Percentiles rank a stretch among this genome's conserved stretches.
These are phyloP conservation scores for Aspergillus nidulans DNA, from an alignment of 495 filamentous ascomycete species.

Conservation along the genomic window DNA sequence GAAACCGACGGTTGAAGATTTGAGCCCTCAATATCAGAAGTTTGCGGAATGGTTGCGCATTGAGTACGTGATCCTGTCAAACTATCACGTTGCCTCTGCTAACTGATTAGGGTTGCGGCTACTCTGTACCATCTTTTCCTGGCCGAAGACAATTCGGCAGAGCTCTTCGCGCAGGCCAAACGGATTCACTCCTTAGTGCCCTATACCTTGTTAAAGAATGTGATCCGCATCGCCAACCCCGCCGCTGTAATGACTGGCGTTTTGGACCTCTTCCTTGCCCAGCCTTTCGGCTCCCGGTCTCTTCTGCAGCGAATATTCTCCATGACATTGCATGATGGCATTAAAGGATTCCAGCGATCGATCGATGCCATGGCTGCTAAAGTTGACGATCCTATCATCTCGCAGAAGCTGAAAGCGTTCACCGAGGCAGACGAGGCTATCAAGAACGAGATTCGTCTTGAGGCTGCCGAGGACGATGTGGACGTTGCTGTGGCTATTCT, in stretches of 20 bases:
- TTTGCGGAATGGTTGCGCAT: slow-evolving; percentile 98
- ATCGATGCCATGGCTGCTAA: slow-evolving; percentile 72
- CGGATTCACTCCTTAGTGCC: slow-evolving; percentile 90
- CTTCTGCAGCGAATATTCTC: slow-evolving; percentile 91
- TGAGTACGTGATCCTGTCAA: slow-evolving; percentile 47
- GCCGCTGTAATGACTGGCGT: slow-evolving; percentile 92
- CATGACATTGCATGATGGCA: slow-evolving; percentile 86
- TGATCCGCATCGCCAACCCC: slow-evolving; percentile 92
- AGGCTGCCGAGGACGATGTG: slow-evolving; percentile 63
- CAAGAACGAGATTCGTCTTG: slow-evolving; percentile 68
- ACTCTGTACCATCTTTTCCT: slow-evolving; percentile 97
- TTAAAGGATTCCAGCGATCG: slow-evolving; percentile 73
- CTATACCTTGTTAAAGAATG: slow-evolving; percentile 90
- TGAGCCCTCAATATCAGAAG: slow-evolving; percentile 93
- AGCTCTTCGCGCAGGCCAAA: slow-evolving; percentile 90
- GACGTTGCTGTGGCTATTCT: slow-evolving; percentile 84
- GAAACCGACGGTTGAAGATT: slow-evolving; percentile 77
- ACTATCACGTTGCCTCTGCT: slow-evolving; percentile 2
- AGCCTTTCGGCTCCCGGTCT: slow-evolving; percentile 85
- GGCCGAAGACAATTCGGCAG: slow-evolving; percentile 95
- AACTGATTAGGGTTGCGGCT: slow-evolving; percentile 64
- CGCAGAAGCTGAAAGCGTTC: slow-evolving; percentile 75
- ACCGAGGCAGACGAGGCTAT: slow-evolving; percentile 65
- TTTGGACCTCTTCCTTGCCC: slow-evolving; percentile 90
- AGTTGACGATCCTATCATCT: slow-evolving; percentile 74